These are phyloP conservation scores for Stipa capillata DNA, from an alignment of 176 grass and related monocot species.

Conservation along the genomic window DNA sequence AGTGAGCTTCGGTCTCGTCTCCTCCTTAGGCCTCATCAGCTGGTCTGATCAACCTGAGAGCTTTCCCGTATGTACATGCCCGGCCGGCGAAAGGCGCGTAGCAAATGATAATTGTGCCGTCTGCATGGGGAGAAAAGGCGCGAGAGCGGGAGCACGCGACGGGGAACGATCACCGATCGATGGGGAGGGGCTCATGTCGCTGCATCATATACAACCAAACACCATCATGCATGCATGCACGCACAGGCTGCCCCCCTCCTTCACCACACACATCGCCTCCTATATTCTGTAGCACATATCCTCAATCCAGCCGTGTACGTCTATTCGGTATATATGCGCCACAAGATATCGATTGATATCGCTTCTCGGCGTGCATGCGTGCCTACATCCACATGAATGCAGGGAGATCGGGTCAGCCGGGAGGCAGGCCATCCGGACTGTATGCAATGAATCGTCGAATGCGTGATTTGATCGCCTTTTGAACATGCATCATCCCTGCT, in stretches of 20 bases:
- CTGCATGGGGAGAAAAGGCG: slow-evolving; percentile 29
- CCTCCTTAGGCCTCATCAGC: background rate
- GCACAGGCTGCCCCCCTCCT: background rate
- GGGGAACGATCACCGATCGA: background rate
- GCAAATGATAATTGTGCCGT: slow-evolving; percentile 40
- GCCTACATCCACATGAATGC: no score
- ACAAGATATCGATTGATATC: background rate
- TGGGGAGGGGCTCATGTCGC: background rate
- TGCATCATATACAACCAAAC: background rate
- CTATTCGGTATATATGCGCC: background rate
- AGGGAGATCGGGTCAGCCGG: background rate
- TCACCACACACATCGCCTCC: background rate
- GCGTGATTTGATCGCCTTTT: background rate
- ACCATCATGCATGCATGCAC: background rate
- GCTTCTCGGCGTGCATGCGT: background rate
- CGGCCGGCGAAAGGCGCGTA: background rate
- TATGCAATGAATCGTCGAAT: no score
- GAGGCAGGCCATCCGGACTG: background rate
- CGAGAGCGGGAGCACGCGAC: background rate
- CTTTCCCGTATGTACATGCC: background rate
- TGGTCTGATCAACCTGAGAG: background rate
- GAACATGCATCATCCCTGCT: background rate
- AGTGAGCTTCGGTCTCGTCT: background rate
- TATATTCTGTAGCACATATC: background rate
- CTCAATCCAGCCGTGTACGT: background rate